Conservation (phyloP, 1,284 basidiomycete genomes). For the Sporisorium exsertum region DNA sequence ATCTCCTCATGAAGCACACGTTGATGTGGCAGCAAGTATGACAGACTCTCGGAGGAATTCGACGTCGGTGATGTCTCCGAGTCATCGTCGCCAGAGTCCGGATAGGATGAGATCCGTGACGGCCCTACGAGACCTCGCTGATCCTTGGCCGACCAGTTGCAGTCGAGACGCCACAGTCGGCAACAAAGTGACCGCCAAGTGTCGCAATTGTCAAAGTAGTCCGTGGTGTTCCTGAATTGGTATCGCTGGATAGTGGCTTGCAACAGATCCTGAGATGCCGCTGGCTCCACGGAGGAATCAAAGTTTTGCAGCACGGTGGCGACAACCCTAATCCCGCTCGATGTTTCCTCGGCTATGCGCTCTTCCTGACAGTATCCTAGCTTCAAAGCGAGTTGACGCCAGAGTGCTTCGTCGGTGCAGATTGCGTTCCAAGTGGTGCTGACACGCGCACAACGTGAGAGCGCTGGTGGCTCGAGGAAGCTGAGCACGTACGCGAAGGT, state of each 20-base stretch:
- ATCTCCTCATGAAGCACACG: slow-evolving; percentile 11
- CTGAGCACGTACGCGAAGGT: slow-evolving; percentile 34
- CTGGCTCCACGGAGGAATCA: slow-evolving; percentile 1
- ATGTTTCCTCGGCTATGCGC: slow-evolving; percentile 12
- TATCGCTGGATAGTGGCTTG: slow-evolving; percentile 27
- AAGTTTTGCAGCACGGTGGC: slow-evolving; percentile 23
- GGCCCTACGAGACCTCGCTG: neutral
- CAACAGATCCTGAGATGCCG: slow-evolving; percentile 11
- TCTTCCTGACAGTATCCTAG: slow-evolving; percentile 33
- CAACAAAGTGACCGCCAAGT: slow-evolving; percentile 42
- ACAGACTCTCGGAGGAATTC: fast-evolving
- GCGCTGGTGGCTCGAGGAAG: slow-evolving; percentile 36
- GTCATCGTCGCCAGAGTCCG: neutral
- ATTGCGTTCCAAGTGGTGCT: slow-evolving; percentile 31
- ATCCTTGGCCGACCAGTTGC: slow-evolving; percentile 27
- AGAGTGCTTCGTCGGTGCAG: slow-evolving; percentile 24
- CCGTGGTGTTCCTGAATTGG: slow-evolving; percentile 27
- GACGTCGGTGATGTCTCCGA: neutral
- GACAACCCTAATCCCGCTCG: slow-evolving; percentile 16
- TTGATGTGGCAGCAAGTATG: slow-evolving; percentile 19
- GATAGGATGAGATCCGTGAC: neutral
- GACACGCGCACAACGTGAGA: slow-evolving; percentile 30
- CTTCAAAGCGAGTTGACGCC: slow-evolving; percentile 17
- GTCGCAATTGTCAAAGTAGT: slow-evolving; percentile 28
- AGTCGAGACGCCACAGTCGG: slow-evolving; percentile 35